Percentiles rank a stretch among this genome's conserved stretches.
These are phyloP conservation scores for Fusarium luffae DNA, from an alignment of 2,329 filamentous ascomycete genomes.

Conservation along the genomic window DNA sequence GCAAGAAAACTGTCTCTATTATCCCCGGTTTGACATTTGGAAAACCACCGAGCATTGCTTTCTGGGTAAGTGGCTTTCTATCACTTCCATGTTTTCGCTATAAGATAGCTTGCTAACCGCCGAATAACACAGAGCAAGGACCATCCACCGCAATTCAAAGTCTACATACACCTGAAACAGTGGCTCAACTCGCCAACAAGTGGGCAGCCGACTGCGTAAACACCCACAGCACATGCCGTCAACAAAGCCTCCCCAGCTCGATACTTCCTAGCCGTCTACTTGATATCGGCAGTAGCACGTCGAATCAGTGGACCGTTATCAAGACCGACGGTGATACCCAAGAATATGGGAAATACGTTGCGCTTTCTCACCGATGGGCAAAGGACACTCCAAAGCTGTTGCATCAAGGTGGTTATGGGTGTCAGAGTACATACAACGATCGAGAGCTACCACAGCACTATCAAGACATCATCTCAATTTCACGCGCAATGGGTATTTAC, in stretches of 20 bases:
- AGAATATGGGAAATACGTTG: not conserved
- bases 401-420: fast-evolving
- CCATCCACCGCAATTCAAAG: no score
- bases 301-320: fast-evolving
- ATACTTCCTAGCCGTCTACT: fast-evolving
- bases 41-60: no score
- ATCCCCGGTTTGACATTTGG: no score
- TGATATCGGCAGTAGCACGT: fast-evolving
- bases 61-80: fast-evolving
- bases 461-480: not conserved
- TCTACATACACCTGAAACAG: not conserved
- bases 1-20: no score
- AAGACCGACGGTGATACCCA: fast-evolving
- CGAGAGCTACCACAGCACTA: not conserved
- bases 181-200: fast-evolving
- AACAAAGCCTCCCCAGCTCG: fast-evolving
- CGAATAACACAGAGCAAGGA: no score
- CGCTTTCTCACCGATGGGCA: not conserved
- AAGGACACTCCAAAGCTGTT: fast-evolving
- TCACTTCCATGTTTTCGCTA: no score
- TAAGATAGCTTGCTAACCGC: no score
- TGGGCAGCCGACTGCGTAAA: not conserved
- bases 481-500: fast-evolving
- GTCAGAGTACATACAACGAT: fast-evolving
- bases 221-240: fast-evolving